phyloP scores from a whole-genome alignment of 192 early-diverging fungal genomes.

The Linnemannia hyalina region DNA sequence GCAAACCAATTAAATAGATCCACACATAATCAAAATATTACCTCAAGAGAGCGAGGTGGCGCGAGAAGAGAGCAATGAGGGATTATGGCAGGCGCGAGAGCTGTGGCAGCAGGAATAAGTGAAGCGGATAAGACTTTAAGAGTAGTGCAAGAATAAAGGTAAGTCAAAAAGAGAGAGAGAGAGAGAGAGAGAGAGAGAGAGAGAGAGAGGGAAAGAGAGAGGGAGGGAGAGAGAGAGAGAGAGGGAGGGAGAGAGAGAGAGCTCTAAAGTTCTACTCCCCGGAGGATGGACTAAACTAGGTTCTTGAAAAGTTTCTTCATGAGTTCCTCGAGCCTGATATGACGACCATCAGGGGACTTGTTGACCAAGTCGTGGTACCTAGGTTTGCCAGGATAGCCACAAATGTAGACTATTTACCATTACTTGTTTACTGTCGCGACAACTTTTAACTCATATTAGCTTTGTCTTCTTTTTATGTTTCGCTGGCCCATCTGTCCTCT shows the following conservation, averaged over 20 bases:
- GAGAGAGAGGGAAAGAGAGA: neutral
- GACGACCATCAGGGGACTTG: too few species aligned
- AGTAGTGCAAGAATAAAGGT: neutral
- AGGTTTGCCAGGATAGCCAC: too few species aligned
- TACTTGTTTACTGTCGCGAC: too few species aligned
- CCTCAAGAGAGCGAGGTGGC: neutral
- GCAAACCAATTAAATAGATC: constrained; percentile 3
- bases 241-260: neutral
- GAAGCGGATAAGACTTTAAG: neutral
- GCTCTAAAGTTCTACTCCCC: too few species aligned
- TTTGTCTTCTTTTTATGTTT: too few species aligned
- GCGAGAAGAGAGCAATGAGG: neutral
- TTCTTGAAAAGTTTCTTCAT: too few species aligned
- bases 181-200: neutral
- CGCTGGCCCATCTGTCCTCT: too few species aligned
- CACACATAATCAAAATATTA: neutral
- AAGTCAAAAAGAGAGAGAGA: neutral
- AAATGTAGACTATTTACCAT: too few species aligned
- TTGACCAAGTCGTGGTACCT: too few species aligned
- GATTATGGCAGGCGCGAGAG: neutral
- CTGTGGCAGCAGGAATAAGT: neutral
- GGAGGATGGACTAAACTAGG: too few species aligned
- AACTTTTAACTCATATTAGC: too few species aligned
- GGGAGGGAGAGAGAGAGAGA: neutral
- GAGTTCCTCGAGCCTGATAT: too few species aligned